phyloP scores from a whole-genome alignment of 1,284 basidiomycete species.

The Microbotryomycetes sp. region DNA sequence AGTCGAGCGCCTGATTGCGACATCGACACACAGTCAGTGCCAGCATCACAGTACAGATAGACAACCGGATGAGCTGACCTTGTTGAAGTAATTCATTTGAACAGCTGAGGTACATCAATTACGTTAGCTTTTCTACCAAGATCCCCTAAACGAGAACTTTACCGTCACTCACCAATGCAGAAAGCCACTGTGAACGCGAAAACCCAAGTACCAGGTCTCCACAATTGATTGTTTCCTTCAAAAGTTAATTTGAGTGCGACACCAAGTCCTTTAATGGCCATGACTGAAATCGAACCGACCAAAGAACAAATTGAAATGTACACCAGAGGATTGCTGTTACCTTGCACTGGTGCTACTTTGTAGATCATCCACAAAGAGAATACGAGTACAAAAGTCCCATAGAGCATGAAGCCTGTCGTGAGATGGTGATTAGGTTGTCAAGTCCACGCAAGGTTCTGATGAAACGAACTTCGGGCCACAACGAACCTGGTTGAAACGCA shows the following conservation, averaged over 20 bases:
- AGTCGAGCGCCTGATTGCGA: constrained; percentile 65
- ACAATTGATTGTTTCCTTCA: constrained; percentile 91
- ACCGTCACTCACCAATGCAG: constrained; percentile 69
- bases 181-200: constrained; percentile 76
- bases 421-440: neutral
- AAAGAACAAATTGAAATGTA: constrained; percentile 91
- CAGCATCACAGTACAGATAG: neutral
- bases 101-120: neutral
- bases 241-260: constrained; percentile 93
- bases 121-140: neutral
- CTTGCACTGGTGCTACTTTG: constrained; percentile 76
- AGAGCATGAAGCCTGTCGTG: constrained; percentile 71
- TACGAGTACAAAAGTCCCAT: constrained; percentile 75
- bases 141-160: too few relatives aligned
- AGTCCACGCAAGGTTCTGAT: neutral
- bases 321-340: constrained; percentile 78
- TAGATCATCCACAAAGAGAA: constrained; percentile 85
- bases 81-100: constrained; percentile 86
- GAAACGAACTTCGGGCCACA: neutral
- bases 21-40: neutral
- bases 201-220: constrained; percentile 88
- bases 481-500: constrained; percentile 77
- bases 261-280: constrained; percentile 95
- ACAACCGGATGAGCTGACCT: constrained; percentile 41
- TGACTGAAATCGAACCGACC: constrained; percentile 80